Evolutionary conservation across 371 early-diverging fungal species (phyloP), one percentile per base, ranked within the genome.

Genomic region (Apophysomyces ossiformis): DNA sequence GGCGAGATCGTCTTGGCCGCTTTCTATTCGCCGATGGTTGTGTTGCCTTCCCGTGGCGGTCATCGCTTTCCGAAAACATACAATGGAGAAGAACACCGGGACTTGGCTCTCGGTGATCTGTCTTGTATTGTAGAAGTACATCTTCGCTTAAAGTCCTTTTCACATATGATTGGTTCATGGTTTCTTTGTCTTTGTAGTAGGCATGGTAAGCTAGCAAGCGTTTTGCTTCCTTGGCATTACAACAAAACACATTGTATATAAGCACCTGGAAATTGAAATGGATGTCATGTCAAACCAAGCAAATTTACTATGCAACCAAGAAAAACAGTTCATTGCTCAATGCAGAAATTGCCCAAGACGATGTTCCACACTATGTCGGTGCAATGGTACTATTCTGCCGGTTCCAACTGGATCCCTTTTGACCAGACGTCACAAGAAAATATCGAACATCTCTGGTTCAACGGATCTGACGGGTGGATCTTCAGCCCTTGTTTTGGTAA

Each of bases 311-410:
- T 9, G 21, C n/a, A n/a, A 50, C 16, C 54, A 50, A 50, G 9
- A 16, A 8, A 16, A 50, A 50, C 18, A 32, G 21, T 21, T 26
- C 32, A 26, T 26, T 26, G 32, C 32, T 26, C 32, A 26, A 26
- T 26, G 32, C 32, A 26, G 32, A 26, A 26, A 26, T 26, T 26
- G 32, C 32, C 32, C 54, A 18, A 5, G 21, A 50, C 7, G 32
- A n/a, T 37, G 32, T 26, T 26, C 32, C 32, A 26, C 32, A 65
- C 7, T 39, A 70, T 70, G 71, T 35, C 57, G 16, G 37, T 57
- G 6, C 57, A 66, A 46, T 70, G 71, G 71, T 60, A 60, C 18
- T 70, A 66, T 36, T 56, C 67, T 39, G 64, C 71, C 15, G 71
- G 71, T 8, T 46, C 60, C 38, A 13, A 43, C 11, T 70, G 71